A percentile compares a stretch with the other conserved stretches of the same genome.
These are phyloP conservation scores for Achaetomiella virescens DNA, from an alignment of 495 filamentous ascomycete species.

Conservation along the genomic window DNA sequence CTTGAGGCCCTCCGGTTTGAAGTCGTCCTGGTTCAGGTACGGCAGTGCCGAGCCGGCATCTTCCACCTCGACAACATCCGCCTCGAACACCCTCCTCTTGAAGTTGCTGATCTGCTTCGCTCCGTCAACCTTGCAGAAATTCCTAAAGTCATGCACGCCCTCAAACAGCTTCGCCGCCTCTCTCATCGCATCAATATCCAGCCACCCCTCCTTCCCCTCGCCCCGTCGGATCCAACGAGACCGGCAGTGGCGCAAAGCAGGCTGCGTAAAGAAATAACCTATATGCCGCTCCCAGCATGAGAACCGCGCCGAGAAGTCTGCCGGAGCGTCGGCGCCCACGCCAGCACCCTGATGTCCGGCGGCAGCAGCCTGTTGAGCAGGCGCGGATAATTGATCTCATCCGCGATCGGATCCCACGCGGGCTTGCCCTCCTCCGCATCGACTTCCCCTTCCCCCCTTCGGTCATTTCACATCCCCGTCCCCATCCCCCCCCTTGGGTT, in stretches of 20 bases:
- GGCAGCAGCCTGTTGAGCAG: conserved; percentile 83
- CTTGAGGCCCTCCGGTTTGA: not conserved
- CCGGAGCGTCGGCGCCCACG: conserved; percentile 85
- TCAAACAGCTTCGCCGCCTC: conserved; percentile 70
- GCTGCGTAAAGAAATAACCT: conserved; percentile 97
- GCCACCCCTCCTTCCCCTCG: conserved; percentile 38
- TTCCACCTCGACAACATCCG: conserved; percentile 65
- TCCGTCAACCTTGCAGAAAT: conserved; percentile 89
- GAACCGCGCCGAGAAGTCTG: conserved; percentile 85
- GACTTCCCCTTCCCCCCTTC: conserved; percentile 14
- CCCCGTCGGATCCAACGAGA: conserved; percentile 23
- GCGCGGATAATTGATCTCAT: conserved; percentile 77
- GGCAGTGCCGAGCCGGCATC: conserved; percentile 41
- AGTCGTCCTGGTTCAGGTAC: conserved; percentile 27
- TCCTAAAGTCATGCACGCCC: conserved; percentile 89
- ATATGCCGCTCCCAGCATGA: conserved; percentile 85
- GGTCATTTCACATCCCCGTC: not conserved
- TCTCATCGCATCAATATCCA: conserved; percentile 84
- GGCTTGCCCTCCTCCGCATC: conserved; percentile 16
- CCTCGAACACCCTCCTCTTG: conserved; percentile 64
- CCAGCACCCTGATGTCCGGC: conserved; percentile 79
- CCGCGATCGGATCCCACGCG: conserved; percentile 64
- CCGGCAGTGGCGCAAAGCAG: conserved; percentile 64
- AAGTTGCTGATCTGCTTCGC: conserved; percentile 83
- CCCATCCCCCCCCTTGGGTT: conserved; percentile 16